Conservation (phyloP, 768 basidiomycete species). For the Russula sp. region DNA sequence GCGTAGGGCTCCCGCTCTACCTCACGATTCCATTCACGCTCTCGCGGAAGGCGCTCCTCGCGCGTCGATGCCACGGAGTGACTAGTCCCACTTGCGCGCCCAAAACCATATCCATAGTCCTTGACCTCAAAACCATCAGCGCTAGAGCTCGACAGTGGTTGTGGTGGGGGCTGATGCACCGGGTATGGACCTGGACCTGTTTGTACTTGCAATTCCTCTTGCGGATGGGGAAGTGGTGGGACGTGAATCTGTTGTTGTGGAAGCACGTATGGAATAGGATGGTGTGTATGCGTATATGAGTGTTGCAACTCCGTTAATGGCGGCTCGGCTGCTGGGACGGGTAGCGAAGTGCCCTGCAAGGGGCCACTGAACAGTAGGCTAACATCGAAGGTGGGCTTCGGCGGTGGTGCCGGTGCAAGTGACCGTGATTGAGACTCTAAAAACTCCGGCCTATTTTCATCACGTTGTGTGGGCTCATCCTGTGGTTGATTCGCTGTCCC, state of each 20-base stretch:
- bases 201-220: conserved; percentile 16
- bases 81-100: conserved; percentile 35
- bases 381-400: conserved; percentile 8
- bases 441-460: not conserved
- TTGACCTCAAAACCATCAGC: conserved; percentile 46
- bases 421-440: not conserved
- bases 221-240: conserved; percentile 3
- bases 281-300: conserved; percentile 10
- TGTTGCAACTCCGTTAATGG: conserved; percentile 12
- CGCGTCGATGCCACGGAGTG: conserved; percentile 28
- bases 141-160: conserved; percentile 12
- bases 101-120: conserved; percentile 61
- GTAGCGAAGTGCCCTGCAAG: conserved; percentile 1
- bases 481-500: conserved; percentile 35
- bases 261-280: conserved; percentile 5
- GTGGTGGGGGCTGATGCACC: conserved; percentile 10
- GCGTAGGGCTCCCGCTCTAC: conserved; percentile 21
- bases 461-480: conserved; percentile 6
- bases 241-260: conserved; percentile 8
- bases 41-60: conserved; percentile 26
- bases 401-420: not conserved
- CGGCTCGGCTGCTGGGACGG: not conserved
- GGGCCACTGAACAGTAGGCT: conserved; percentile 17
- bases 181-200: conserved; percentile 15
- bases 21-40: conserved; percentile 27